Evolutionary conservation across 345 rosid genomes (phyloP).

Genomic region (Psidium guajava): DNA sequence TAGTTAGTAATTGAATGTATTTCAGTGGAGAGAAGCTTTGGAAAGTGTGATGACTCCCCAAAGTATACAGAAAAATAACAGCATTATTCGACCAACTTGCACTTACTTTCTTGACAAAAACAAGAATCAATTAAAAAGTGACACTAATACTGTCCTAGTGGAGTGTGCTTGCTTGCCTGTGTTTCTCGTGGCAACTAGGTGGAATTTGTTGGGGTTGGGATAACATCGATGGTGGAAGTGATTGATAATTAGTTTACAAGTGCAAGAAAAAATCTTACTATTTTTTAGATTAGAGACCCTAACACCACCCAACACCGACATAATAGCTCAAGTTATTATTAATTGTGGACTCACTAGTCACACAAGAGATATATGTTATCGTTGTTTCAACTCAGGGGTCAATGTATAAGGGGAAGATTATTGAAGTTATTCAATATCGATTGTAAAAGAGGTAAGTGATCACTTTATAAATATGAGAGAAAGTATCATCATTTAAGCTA

Average conservation of each 20-base stretch:
- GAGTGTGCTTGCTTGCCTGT: not conserved
- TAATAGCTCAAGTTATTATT: too few species aligned
- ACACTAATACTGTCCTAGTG: not conserved
- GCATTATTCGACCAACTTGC: not conserved
- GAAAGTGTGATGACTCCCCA: not conserved
- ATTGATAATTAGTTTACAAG: not conserved
- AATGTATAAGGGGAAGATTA: too few species aligned
- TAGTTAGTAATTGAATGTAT: not conserved
- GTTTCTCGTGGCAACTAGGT: not conserved
- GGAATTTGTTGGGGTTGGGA: not conserved
- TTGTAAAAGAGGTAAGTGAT: rapidly evolving
- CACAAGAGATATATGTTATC: too few species aligned
- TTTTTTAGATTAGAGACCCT: not conserved
- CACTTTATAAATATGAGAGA: too few species aligned
- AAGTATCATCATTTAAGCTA: too few species aligned
- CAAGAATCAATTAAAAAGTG: not conserved
- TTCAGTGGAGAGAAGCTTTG: not conserved
- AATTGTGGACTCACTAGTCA: too few species aligned
- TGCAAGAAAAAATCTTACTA: not conserved
- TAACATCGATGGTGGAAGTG: not conserved
- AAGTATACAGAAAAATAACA: not conserved
- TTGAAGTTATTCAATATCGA: too few species aligned
- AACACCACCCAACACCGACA: not conserved
- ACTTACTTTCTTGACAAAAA: not conserved
- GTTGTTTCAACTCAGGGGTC: too few species aligned